Percentiles rank a stretch among this genome's conserved stretches.
phyloP scores from a whole-genome alignment of 257 asterid species.

The Penstemon newberryi region DNA sequence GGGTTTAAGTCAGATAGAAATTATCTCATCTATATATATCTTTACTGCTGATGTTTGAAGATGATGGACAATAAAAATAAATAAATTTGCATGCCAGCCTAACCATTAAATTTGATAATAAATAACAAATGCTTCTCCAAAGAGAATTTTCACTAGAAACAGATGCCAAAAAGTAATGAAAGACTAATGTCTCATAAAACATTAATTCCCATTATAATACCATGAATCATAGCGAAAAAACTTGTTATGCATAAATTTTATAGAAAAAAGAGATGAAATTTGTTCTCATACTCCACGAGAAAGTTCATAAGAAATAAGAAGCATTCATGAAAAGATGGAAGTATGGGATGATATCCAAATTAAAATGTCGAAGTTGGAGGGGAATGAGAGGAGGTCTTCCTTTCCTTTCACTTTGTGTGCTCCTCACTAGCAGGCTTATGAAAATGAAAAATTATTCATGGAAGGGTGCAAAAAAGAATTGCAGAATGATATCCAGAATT shows the following conservation, averaged over 20 bases:
- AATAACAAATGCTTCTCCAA: constrained; percentile 5
- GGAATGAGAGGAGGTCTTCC: background rate
- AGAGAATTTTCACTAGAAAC: background rate
- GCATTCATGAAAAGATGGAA: background rate
- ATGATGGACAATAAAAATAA: background rate
- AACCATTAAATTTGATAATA: background rate
- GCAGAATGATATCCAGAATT: background rate
- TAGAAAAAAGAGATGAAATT: background rate
- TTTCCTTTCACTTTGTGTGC: background rate
- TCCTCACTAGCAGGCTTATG: background rate
- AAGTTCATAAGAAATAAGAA: background rate
- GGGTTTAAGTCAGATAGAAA: constrained; percentile 5
- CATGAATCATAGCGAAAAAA: constrained; percentile 6
- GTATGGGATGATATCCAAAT: background rate
- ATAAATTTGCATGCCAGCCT: background rate
- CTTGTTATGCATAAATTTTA: background rate
- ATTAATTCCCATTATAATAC: background rate
- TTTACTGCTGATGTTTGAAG: background rate
- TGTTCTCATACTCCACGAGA: background rate
- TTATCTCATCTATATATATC: constrained; percentile 2
- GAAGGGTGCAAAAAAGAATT: background rate
- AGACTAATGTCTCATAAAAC: background rate
- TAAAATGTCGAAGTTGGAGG: background rate
- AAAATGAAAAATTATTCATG: background rate
- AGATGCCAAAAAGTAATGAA: background rate